These are phyloP conservation scores for Leccinum ochraceum DNA, from an alignment of 768 basidiomycete genomes.

Conservation along the genomic window DNA sequence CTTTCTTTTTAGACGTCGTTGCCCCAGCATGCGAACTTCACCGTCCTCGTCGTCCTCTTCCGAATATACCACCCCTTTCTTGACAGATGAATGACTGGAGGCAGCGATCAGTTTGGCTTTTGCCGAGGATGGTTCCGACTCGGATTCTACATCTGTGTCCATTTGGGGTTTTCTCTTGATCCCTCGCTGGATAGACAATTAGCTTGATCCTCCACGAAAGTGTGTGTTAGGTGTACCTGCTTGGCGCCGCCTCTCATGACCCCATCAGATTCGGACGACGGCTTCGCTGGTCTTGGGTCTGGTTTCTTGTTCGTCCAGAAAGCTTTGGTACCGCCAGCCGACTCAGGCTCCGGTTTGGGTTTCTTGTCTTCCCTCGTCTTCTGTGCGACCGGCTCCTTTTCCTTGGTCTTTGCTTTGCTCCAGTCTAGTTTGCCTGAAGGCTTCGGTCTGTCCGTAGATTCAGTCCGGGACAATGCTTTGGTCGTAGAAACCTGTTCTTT, in stretches of 20 bases:
- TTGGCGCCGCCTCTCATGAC: neutral
- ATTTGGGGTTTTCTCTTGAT: slow-evolving; percentile 46
- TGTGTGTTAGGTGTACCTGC: slow-evolving; percentile 8
- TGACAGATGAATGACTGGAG: slow-evolving; percentile 30
- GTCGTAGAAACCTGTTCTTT: slow-evolving; percentile 29
- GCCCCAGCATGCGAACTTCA: slow-evolving; percentile 25
- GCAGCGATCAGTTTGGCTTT: slow-evolving; percentile 14
- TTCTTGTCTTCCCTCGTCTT: slow-evolving; percentile 20
- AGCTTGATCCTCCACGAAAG: neutral
- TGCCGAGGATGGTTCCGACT: slow-evolving; percentile 9
- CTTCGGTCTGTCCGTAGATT: slow-evolving; percentile 33
- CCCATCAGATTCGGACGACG: neutral
- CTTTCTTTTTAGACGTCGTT: slow-evolving; percentile 34
- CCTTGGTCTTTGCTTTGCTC: slow-evolving; percentile 57
- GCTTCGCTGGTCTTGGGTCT: neutral
- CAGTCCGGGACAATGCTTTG: slow-evolving; percentile 20
- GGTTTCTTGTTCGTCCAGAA: neutral
- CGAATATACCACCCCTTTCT: slow-evolving; percentile 53
- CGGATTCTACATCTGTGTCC: slow-evolving; percentile 29
- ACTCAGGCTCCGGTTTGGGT: slow-evolving; percentile 14
- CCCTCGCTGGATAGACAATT: slow-evolving; percentile 34
- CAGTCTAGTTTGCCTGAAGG: slow-evolving; percentile 59
- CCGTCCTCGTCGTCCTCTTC: slow-evolving; percentile 42
- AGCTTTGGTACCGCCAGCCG: neutral
- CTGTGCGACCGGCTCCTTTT: slow-evolving; percentile 18